Base-by-base conservation (phyloP, 2,329 filamentous ascomycete genomes). In the Chalara sp. region DNA sequence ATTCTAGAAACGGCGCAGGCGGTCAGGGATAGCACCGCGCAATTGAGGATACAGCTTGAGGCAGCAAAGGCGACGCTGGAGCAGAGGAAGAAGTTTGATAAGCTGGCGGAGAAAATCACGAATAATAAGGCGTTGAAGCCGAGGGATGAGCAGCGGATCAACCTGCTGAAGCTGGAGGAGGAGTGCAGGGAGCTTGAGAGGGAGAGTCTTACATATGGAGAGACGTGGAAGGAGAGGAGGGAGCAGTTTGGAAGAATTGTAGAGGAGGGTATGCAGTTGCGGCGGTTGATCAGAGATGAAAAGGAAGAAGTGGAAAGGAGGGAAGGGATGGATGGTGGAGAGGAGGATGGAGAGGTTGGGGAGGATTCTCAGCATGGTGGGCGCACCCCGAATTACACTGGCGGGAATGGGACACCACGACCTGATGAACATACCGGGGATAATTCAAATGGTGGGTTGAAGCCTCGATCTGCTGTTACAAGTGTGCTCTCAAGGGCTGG, bases 241-340 rank as follows among this genome's bases (percentile, higher is more conserved):
- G 87, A 89, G 60, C 89, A 96, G 69, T 96, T 96, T 68, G 87
- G 85, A 52, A 79, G 82, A 50, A 91, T 97, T 62, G 87, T 96
- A 65, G 87, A 91, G 53, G 92, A 96, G 72, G 89, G 89, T n/a
- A 87, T 87, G 79, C 78, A 88, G 56, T 77, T 97, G 67, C 76
- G 91, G 52, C 78, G 88, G 46, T 76, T 95, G 66, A 96, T 97
- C 63, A 83, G 90, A 54, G 91, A 96, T 63, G 92, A 96, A 74
- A 95, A 96, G 71, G 91, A 96, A 67, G 90, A 96, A 69, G 88
- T 93, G 0, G 90, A 96, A 69, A 76, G 89, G 41, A 80, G 89
- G 49, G 89, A 95, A 67, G 89, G 89, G 32, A 89, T 89, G 81
- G 83, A 82, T 50, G 61, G 57, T 57, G 35, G 8, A n/a, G 84